Base-by-base conservation (phyloP, 2,329 filamentous ascomycete species). In the Stachybotrys elegans region DNA sequence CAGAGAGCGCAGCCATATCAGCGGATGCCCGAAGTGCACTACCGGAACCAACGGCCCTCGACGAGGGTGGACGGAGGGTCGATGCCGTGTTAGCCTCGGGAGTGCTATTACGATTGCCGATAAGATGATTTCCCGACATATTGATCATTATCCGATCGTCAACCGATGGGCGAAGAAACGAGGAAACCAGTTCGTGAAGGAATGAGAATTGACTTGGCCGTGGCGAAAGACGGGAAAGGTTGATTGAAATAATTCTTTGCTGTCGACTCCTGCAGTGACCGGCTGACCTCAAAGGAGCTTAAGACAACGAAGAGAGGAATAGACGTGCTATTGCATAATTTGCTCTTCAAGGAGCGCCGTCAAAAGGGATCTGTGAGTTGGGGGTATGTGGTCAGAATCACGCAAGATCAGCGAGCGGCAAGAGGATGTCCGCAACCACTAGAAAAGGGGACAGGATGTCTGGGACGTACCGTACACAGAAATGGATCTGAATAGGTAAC, bases 31-130 rank as follows among this genome's bases (percentile, higher is more conserved):
- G 89, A 51, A 98, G 83, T 64, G 93, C 88, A 67, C 92, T 88
- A 44, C 84, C 84, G 49, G 86, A 79, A 48, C 83, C 87, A 56
- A 94, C 75, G 36, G 84, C 79, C 56, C 92, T 81, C 52, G 91
- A 86, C 34, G 83, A 78, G 40, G 90, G 88, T 39, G 91, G 88
- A 49, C 92, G 86, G 59, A 95, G 83, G 52, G 88, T 83, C 43
- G 84, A 85, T 48, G 87, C 82, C 59, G 83, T 89, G 57, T 84
- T 86, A 43, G 86, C 88, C 73, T 97, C 93, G 44, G 93, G 93
- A 37, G 92, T 97, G 77, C 91, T 97, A 71, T 97, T 97, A 59
- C 93, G 86, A 71, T 97, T 97, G 55, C 82, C 81, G 65, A 84
- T 79, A 53, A 81, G 72, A 62, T 82, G 79, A 60, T 76, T 84